Conservation (phyloP, 2,329 filamentous ascomycete species). For the Zopfia rhizophila region DNA sequence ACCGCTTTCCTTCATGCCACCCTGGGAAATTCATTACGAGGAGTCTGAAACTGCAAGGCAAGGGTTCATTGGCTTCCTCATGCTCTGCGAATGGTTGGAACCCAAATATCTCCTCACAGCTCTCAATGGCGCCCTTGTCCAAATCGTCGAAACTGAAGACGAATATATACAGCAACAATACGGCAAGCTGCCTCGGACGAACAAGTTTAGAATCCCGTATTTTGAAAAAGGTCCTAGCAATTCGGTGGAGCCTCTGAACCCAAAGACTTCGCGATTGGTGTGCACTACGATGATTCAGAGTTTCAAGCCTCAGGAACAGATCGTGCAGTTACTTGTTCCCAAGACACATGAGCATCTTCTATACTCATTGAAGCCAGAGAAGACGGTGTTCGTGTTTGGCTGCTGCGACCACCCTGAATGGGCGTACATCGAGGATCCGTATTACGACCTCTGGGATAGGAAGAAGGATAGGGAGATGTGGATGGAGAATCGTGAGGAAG, state of each 20-base stretch:
- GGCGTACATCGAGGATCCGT: constrained; percentile 47
- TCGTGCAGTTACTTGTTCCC: constrained; percentile 74
- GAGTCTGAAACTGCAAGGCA: constrained; percentile 58
- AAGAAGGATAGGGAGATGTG: constrained; percentile 11
- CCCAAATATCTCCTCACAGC: constrained; percentile 69
- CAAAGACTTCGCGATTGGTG: constrained; percentile 67
- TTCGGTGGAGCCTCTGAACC: constrained; percentile 63
- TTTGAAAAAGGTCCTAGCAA: constrained; percentile 62
- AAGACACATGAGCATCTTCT: constrained; percentile 50
- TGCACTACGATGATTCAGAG: constrained; percentile 77
- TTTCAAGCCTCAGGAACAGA: constrained; percentile 65
- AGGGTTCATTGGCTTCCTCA: constrained; percentile 70
- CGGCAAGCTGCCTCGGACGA: constrained; percentile 50
- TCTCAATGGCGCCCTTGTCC: constrained; percentile 76
- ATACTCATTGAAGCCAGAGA: constrained; percentile 31
- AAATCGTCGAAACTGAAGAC: constrained; percentile 71
- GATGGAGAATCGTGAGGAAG: constrained; percentile 13
- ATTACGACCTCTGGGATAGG: constrained; percentile 14
- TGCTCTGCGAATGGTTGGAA: constrained; percentile 72
- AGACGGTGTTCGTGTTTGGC: constrained; percentile 44
- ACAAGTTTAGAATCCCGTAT: constrained; percentile 69
- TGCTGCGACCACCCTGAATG: constrained; percentile 46
- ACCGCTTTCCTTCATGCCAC: constrained; percentile 67
- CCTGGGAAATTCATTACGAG: constrained; percentile 71
- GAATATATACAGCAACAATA: constrained; percentile 33